Percentiles rank a stretch among this genome's conserved stretches.
Conservation (phyloP, 108 stramenopile species). For the Nitzschia sp. region DNA sequence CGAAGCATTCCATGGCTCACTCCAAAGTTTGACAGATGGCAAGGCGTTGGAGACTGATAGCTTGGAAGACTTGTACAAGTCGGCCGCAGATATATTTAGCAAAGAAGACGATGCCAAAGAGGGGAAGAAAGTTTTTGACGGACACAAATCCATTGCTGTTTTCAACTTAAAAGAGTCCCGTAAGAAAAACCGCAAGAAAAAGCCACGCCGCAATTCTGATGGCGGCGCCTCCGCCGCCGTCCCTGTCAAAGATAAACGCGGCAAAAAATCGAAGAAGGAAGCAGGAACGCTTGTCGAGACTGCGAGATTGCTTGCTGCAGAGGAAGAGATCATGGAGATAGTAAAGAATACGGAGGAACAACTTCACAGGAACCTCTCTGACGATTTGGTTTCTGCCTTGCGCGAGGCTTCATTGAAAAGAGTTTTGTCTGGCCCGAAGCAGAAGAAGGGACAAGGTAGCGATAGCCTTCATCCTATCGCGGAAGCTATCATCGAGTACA, state of each 20-base stretch:
- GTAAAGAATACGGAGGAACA: not conserved
- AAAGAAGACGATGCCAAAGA: slow-evolving; percentile 2
- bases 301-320: slow-evolving; percentile 18
- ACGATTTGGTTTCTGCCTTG: not conserved
- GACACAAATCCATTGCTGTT: not conserved
- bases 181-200: not conserved
- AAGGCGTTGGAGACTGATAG: not conserved
- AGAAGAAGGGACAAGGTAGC: too few species aligned
- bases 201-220: slow-evolving; percentile 13
- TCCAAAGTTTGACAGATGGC: not conserved
- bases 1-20: slow-evolving; percentile 23
- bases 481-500: slow-evolving; percentile 18
- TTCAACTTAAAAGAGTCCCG: not conserved
- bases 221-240: slow-evolving; percentile 16
- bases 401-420: not conserved
- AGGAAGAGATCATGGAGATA: slow-evolving; percentile 14
- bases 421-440: not conserved
- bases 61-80: slow-evolving; percentile 11
- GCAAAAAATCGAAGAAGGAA: not conserved
- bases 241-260: too few species aligned
- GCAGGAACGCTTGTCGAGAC: slow-evolving; percentile 7
- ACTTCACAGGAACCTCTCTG: not conserved
- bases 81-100: not conserved
- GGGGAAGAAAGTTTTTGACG: slow-evolving; percentile 3
- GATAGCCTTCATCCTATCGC: slow-evolving; percentile 1